Base-by-base conservation (phyloP, 805 yeast genomes). In the Zygosaccharomyces lentus region DNA sequence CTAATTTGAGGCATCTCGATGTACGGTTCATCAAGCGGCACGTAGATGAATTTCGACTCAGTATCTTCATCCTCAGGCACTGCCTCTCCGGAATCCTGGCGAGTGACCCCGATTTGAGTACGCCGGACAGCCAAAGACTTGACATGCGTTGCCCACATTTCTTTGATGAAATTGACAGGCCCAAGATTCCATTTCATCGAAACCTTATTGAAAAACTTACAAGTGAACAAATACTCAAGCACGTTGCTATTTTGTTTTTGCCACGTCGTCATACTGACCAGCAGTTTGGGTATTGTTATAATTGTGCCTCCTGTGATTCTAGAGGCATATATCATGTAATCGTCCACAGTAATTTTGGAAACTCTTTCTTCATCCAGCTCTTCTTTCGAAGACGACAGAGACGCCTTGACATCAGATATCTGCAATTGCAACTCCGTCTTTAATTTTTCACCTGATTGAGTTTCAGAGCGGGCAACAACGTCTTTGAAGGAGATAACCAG, bases 101-200 rank as follows among this genome's bases (percentile, higher is more conserved):
- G 58, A n/a, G 61, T 54, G 25, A 59, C 64, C 6, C 41, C 48
- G 27, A 59, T 54, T 38, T 70, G 68, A 4, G 75, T 73, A 32
- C 75, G 63, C 50, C 96, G 75, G 4, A 88, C 75, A 2, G 77
- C 73, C 43, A 87, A 69, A 0, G 96, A 84, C 36, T 80, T 76
- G 1, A 81, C 81, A 67, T 93, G 96, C 2, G 89, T 78, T 10
- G 88, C 77, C 82, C 90, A 85, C 96, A 93, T 89, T 57, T 88
- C 96, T 29, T 95, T 73, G 27, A 93, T 87, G 52, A 88, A 88
- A 57, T 85, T 87, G 15, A 93, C 82, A 0, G 96, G 83, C 0
- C 98, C 97, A 24, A 93, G 68, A 61, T 93, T 93, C 99, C 99
- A 93, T 40, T 87, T 77, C 1, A 93, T 81, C 49, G 88, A 95